These are phyloP conservation scores for Eleusine indica DNA, from an alignment of 176 grass and related monocot species.

Conservation along the genomic window DNA sequence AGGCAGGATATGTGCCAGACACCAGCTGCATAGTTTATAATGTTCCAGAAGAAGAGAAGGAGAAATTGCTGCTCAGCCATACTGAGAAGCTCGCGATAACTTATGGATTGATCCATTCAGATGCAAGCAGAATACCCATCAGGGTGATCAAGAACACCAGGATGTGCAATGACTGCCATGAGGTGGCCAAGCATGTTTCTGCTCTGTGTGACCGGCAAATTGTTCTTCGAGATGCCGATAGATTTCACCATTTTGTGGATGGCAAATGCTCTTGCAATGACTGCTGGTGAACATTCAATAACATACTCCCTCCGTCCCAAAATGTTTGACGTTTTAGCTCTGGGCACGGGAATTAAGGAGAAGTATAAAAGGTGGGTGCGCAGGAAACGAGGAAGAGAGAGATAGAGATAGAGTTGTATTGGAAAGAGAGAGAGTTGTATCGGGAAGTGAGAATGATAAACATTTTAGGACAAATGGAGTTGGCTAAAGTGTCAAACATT, in stretches of 20 bases:
- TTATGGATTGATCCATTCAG: slow-evolving; percentile 64
- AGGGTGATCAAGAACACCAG: slow-evolving; percentile 90
- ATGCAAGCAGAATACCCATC: slow-evolving; percentile 45
- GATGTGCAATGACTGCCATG: slow-evolving; percentile 86
- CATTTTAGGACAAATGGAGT: no score
- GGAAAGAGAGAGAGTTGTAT: no score
- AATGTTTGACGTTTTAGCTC: no score
- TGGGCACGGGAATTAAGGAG: no score
- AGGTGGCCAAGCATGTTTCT: slow-evolving; percentile 62
- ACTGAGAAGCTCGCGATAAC: slow-evolving; percentile 83
- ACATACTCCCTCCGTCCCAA: no score
- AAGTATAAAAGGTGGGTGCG: no score
- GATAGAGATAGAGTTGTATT: no score
- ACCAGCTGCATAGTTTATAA: slow-evolving; percentile 68
- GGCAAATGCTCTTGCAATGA: slow-evolving; percentile 84
- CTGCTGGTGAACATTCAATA: slow-evolving; percentile 54
- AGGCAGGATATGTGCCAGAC: slow-evolving; percentile 69
- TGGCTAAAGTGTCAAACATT: no score
- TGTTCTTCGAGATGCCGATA: slow-evolving; percentile 58
- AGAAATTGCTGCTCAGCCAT: slow-evolving; percentile 68
- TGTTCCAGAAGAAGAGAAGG: slow-evolving; percentile 65
- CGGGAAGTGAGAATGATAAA: no score
- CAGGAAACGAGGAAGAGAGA: no score
- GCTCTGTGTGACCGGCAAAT: slow-evolving; percentile 49
- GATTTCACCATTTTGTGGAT: slow-evolving; percentile 76